Evolutionary conservation across 768 basidiomycete species (phyloP).

Genomic region (Auriculariales sp.): DNA sequence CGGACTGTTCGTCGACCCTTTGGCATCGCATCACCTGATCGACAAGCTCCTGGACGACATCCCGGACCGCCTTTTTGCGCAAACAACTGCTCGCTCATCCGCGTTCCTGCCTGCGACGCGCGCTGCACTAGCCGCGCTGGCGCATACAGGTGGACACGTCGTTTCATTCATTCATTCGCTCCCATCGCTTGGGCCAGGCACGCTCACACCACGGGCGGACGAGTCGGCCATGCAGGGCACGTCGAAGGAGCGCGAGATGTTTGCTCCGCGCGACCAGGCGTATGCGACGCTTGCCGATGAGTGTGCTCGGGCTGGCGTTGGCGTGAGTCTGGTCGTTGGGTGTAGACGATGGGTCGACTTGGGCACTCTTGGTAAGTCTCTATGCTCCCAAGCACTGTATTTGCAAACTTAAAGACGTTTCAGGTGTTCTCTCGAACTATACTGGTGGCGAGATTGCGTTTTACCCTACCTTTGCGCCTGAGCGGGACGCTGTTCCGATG

Average conservation of each 20-base stretch:
- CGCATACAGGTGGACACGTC: constrained; percentile 53
- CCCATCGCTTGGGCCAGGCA: constrained; percentile 61
- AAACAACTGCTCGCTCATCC: constrained; percentile 21
- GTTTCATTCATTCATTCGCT: constrained; percentile 55
- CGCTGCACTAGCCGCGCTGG: constrained; percentile 52
- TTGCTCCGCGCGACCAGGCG: constrained; percentile 54
- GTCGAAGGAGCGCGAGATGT: constrained; percentile 75
- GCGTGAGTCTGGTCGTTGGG: constrained; percentile 78
- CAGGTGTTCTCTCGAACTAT: constrained; percentile 48
- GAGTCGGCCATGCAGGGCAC: constrained; percentile 66
- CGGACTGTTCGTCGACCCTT: constrained; percentile 66
- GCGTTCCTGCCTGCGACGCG: constrained; percentile 70
- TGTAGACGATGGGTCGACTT: constrained; percentile 72
- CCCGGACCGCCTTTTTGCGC: constrained; percentile 38
- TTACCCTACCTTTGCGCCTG: constrained; percentile 74
- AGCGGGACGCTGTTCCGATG: constrained; percentile 48
- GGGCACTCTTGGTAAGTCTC: constrained; percentile 57
- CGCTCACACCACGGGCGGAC: constrained; percentile 36
- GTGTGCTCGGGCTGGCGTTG: constrained; percentile 79
- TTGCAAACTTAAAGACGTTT: constrained; percentile 3
- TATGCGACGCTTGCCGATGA: constrained; percentile 83
- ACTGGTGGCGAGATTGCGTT: constrained; percentile 89
- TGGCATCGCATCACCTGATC: constrained; percentile 55
- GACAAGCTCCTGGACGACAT: constrained; percentile 52
- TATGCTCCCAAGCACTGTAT: not conserved